Evolutionary conservation across 2,329 filamentous ascomycete species (phyloP).

Genomic region (Paraphoma sp.): DNA sequence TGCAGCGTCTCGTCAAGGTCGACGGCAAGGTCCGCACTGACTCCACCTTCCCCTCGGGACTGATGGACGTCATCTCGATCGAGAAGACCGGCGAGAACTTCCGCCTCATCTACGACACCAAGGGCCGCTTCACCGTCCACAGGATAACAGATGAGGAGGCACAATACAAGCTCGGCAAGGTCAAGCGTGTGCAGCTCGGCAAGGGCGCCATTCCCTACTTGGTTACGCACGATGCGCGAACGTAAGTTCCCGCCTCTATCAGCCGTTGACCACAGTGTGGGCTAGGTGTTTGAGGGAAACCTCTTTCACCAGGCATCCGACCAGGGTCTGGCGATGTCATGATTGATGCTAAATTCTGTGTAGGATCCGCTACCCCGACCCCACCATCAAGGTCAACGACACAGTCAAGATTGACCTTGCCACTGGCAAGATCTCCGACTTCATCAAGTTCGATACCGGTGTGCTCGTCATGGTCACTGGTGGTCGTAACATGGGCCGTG

Average conservation of each 20-base stretch:
- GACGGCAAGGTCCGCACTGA: constrained; percentile 99
- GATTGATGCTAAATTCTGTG: constrained; percentile 49
- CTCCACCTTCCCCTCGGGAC: constrained; percentile 93
- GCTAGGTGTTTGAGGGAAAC: constrained; percentile 44
- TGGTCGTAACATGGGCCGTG: constrained; percentile 99
- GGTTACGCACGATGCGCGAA: constrained; percentile 99
- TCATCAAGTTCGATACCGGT: constrained; percentile 98
- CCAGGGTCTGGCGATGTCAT: constrained; percentile 82
- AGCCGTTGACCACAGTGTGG: constrained; percentile 83
- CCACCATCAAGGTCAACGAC: constrained; percentile 99
- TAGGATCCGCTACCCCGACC: constrained; percentile 99
- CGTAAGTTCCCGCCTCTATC: constrained; percentile 99
- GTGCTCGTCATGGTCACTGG: constrained; percentile 98
- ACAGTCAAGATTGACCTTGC: constrained; percentile 98
- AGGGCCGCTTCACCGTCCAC: constrained; percentile 99
- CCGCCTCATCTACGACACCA: constrained; percentile 99
- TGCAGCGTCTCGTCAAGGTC: constrained; percentile 99
- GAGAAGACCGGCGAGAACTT: constrained; percentile 99
- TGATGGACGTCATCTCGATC: constrained; percentile 99
- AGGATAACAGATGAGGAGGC: constrained; percentile 98
- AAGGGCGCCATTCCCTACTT: constrained; percentile 99
- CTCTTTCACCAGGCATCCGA: constrained; percentile 93
- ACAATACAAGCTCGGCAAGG: constrained; percentile 99
- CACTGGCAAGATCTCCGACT: constrained; percentile 98
- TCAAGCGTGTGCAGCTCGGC: constrained; percentile 99